A percentile compares a stretch with the other conserved stretches of the same genome.
Evolutionary conservation across 2,329 filamentous ascomycete genomes (phyloP).

Genomic region (Botrytis fabae): DNA sequence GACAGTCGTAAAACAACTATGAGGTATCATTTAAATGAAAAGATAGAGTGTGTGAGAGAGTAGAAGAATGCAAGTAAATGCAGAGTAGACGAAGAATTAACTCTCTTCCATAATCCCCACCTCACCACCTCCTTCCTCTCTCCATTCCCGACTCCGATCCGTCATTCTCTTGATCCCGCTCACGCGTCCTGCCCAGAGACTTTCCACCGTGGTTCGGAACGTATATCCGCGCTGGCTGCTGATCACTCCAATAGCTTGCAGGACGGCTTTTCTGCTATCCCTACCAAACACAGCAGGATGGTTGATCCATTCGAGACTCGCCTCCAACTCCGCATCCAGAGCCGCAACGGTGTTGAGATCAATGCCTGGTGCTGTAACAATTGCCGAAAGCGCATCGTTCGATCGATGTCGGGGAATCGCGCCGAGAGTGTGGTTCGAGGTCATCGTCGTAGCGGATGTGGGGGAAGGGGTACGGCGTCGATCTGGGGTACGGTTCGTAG

Average conservation of each 20-base stretch:
- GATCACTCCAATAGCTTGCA: conserved; percentile 96
- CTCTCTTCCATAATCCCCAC: conserved; percentile 41
- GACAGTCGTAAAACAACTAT: not conserved
- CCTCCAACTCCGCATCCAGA: conserved; percentile 86
- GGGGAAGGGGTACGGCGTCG: conserved; percentile 47
- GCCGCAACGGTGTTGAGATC: conserved; percentile 79
- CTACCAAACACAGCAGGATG: conserved; percentile 93
- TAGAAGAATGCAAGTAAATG: not conserved
- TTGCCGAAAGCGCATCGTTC: conserved; percentile 46
- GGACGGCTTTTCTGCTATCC: conserved; percentile 90
- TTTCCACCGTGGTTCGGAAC: conserved; percentile 86
- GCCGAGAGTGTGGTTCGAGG: conserved; percentile 39
- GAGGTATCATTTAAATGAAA: not conserved
- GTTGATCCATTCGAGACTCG: conserved; percentile 93
- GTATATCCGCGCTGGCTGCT: conserved; percentile 92
- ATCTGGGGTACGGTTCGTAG: conserved; percentile 38
- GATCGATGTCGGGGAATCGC: conserved; percentile 54
- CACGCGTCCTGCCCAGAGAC: conserved; percentile 83
- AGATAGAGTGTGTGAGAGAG: not conserved
- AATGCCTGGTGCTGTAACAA: conserved; percentile 69
- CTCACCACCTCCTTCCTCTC: conserved; percentile 63
- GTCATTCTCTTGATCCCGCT: conserved; percentile 78
- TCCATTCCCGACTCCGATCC: conserved; percentile 86
- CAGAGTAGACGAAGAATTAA: conserved; percentile 23
- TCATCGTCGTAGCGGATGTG: conserved; percentile 42